Base-by-base conservation (phyloP, 192 early-diverging fungal genomes). In the Geranomyces michiganensis region DNA sequence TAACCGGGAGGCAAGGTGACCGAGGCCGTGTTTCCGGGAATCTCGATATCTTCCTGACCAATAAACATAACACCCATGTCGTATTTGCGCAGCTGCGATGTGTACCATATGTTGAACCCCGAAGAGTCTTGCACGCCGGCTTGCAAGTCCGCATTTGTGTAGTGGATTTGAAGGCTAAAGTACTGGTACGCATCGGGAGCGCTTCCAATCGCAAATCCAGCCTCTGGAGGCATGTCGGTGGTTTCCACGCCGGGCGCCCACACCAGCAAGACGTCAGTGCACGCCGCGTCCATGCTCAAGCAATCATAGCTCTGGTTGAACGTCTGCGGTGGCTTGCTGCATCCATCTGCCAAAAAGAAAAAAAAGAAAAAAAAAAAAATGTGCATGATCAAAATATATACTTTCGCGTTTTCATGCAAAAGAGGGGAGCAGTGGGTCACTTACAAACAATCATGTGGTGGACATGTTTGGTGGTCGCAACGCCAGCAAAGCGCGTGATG, bases 381-480 rank as follows among this genome's bases (percentile, higher is more conserved):
- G 5, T 10, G 5, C 36, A 41, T 10, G 10, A 41, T 7, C 36
- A 41, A 41, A 41, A n/a, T n/a, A n/a, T n/a, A n/a, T n/a, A n/a
- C n/a, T n/a, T n/a, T n/a, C n/a, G n/a, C n/a, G n/a, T n/a, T n/a
- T n/a, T n/a, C n/a, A n/a, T n/a, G n/a, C 22, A 13, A 32, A 22
- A 22, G 21, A 24, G 47, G 47, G n/a, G 56, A 15, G 56, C 17
- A 12, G 12, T 22, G n/a, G n/a, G 27, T 22, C 17, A 66, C 53
- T 66, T 15, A 66, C 53, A 66, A 43, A 66, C 41, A 66, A 66
- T 56, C 47, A 66, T 66, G 44, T 66, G 65, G 44, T 66, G 65
- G 56, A 66, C 53, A n/a, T 29, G 30, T 5, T 31, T 32, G 24
- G 27, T 7, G 9, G 10, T 6, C 17, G 24, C 24, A 31, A 61